A percentile compares a stretch with the other conserved stretches of the same genome.
Evolutionary conservation across 208 protist species (phyloP).

Genomic region (Trichomonas gallinae): DNA sequence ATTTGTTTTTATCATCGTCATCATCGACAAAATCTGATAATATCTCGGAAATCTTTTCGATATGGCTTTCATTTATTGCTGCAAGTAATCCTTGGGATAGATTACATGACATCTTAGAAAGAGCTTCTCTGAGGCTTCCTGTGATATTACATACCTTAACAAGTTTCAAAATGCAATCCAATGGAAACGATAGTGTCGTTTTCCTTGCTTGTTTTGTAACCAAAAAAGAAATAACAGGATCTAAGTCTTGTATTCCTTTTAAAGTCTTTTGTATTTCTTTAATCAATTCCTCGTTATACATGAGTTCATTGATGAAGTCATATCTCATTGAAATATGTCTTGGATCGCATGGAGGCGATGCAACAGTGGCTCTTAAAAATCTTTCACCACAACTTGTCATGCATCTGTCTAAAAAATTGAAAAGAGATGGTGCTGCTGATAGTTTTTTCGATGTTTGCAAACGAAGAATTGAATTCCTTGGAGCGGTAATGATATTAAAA

Average conservation of each 20-base stretch:
- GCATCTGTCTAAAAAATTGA: neutral
- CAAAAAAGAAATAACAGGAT: neutral
- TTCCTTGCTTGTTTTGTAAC: neutral
- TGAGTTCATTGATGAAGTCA: neutral
- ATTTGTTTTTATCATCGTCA: neutral
- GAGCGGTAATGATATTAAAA: neutral
- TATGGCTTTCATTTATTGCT: neutral
- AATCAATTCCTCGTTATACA: neutral
- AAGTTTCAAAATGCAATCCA: neutral
- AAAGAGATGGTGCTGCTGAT: neutral
- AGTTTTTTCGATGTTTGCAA: neutral
- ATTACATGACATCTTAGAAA: neutral
- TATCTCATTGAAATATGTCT: neutral
- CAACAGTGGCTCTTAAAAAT: neutral
- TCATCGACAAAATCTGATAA: neutral
- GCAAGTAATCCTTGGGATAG: neutral
- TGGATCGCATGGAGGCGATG: neutral
- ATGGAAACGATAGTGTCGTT: neutral
- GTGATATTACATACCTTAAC: neutral
- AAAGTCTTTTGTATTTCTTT: neutral
- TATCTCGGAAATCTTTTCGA: neutral
- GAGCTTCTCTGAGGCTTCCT: neutral
- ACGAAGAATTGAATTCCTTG: neutral
- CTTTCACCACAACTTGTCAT: neutral
- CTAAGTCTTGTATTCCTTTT: neutral